Evolutionary conservation across 2,329 filamentous ascomycete species (phyloP), one percentile per base, ranked within the genome.

Genomic region (Thielaviopsis euricoi): DNA sequence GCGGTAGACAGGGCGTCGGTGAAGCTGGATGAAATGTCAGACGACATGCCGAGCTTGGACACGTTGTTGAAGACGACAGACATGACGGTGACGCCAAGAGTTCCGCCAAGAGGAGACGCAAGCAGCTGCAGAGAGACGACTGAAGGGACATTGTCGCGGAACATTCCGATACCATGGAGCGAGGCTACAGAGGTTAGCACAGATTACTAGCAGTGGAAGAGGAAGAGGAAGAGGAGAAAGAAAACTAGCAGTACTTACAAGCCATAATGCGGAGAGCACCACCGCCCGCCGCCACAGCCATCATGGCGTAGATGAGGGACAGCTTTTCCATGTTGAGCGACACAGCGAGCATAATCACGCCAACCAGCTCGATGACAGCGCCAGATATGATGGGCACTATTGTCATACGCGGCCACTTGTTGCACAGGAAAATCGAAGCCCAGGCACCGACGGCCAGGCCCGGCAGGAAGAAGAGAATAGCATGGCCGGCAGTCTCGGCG

Each of bases 241-340:
- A 50, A 2, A 13, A 13, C 21, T 12, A 10, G 6, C n/a, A 13
- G 54, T 12, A 33, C 61, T 54, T 64, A 58, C 67, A 65, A 6
- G 81, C 81, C 77, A 85, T 86, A 64, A 84, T 76, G n/a, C 81
- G 74, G 13, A 85, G 67, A 0, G 82, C 83, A 0, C 78, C 81
- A 0, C 84, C 83, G 0, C 74, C 74, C 1, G 83, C 83, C 0
- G 80, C 74, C 1, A 87, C 66, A 0, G 76, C 81, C 71, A 87
- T 81, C 75, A 86, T 85, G 25, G 78, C 82, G 62, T 80, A 84
- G 22, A 86, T 75, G 7, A 78, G 67, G 0, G 70, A 65, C 0
- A 70, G 68, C 53, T 78, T 68, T 0, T 76, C 73, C 0, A 67
- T 69, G 4, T 74, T 74, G 17, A 84, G 70, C 0, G 80, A 81